Evolutionary conservation across 768 basidiomycete species (phyloP), one percentile per base, ranked within the genome.

Genomic region (Suillus cothurnatus): DNA sequence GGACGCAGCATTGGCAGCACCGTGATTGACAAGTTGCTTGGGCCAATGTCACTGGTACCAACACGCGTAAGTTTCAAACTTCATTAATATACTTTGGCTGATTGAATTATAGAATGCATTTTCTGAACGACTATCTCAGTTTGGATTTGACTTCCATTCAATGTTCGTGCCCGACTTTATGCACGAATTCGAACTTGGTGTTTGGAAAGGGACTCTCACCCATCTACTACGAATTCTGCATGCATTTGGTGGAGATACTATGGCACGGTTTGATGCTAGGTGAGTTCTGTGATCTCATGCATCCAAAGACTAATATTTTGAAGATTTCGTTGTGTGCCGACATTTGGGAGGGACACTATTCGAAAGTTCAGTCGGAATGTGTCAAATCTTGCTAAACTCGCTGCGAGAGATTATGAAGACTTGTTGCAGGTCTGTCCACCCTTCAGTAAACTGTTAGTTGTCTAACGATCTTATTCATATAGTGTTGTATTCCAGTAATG

Each of bases 121-220:
- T 66, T 78, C 76, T 0, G 52, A 64, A 1, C 34, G 61, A 12
- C 57, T 77, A 2, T 58, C 61, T 3, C 12, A 23, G 3, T 61
- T 70, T 34, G 70, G 67, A 0, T 72, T 74, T 38, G 67, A 76
- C 55, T 38, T 71, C 4, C 77, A 66, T 61, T n/a, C 12, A 0
- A 72, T 77, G 47, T 69, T 81, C 5, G 69, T 74, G 0, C 66
- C 69, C 0, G 79, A 82, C 62, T 63, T 81, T 32, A 61, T 82
- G 72, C 80, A 80, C 58, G 76, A 79, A 61, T 67, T 74, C 39
- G 79, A 80, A 55, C 71, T 81, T 0, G 79, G 81, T 0, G 73
- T 75, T 0, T 80, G 77, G 75, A 80, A 78, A 45, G 57, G 62
- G 0, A 28, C 81, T 7, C 74, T 82, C 34, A 71, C 70, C 2